Percentiles rank a stretch among this genome's conserved stretches.
These are phyloP conservation scores for Tulasnella sp. DNA, from an alignment of 768 basidiomycete genomes.

Conservation along the genomic window DNA sequence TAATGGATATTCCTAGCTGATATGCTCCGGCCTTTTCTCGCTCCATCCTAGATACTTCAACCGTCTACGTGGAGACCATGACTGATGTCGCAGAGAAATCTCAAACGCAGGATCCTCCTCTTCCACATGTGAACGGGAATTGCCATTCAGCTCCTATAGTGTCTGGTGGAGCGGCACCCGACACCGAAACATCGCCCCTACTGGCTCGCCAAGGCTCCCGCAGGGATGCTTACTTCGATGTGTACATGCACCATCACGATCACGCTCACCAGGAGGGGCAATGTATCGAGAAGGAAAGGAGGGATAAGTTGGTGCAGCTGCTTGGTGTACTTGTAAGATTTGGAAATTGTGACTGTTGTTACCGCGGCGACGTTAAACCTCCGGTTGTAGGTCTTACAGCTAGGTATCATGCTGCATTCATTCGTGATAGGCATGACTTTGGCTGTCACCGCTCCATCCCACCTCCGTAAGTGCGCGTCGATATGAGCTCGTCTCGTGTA, in stretches of 20 bases:
- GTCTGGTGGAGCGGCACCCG: not conserved
- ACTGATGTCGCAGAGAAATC: slow-evolving; percentile 25
- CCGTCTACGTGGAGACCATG: slow-evolving; percentile 59
- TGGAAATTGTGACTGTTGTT: too few relatives aligned
- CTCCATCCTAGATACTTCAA: slow-evolving; percentile 47
- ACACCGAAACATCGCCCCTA: not conserved
- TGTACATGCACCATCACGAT: slow-evolving; percentile 16
- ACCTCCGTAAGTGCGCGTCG: slow-evolving; percentile 46
- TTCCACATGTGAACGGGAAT: not conserved
- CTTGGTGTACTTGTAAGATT: slow-evolving; percentile 65
- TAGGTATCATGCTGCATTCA: slow-evolving; percentile 79
- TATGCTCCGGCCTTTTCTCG: not conserved
- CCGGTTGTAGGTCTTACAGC: slow-evolving; percentile 52
- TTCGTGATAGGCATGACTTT: slow-evolving; percentile 71
- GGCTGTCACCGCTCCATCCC: slow-evolving; percentile 52
- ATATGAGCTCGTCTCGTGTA: too few relatives aligned
- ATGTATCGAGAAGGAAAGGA: slow-evolving; percentile 9
- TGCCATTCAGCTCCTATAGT: not conserved
- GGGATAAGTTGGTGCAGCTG: slow-evolving; percentile 34
- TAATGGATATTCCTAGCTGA: not conserved
- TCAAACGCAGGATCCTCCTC: not conserved
- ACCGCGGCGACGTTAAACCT: too few relatives aligned
- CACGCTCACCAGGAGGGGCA: slow-evolving; percentile 12
- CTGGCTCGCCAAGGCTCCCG: not conserved
- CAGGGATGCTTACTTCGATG: slow-evolving; percentile 14